These are phyloP conservation scores for Coemansia sp. DNA, from an alignment of 192 early-diverging fungal genomes.

Conservation along the genomic window DNA sequence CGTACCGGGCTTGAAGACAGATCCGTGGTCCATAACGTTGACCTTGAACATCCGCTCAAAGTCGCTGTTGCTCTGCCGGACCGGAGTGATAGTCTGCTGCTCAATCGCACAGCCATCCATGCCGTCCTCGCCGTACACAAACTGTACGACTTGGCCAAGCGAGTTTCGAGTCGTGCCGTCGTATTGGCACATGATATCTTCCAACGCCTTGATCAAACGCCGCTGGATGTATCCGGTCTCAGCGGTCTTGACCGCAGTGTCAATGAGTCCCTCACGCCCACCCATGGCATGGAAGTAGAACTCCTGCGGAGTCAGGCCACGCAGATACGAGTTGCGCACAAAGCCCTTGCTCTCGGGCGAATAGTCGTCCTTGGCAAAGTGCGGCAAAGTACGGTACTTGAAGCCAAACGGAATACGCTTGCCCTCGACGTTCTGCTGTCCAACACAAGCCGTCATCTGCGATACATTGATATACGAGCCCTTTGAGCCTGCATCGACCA, in stretches of 20 bases:
- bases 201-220: slow-evolving; percentile 95
- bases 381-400: slow-evolving; percentile 92
- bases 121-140: slow-evolving; percentile 98
- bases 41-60: slow-evolving; percentile 84
- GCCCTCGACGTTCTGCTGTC: slow-evolving; percentile 99
- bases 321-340: slow-evolving; percentile 62
- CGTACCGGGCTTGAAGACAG: slow-evolving; percentile 68
- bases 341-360: slow-evolving; percentile 73
- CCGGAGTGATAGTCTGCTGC: slow-evolving; percentile 72
- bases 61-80: slow-evolving; percentile 66
- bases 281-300: slow-evolving; percentile 99
- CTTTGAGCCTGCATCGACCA: slow-evolving; percentile 96
- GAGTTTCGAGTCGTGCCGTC: slow-evolving; percentile 98
- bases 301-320: slow-evolving; percentile 95
- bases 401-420: slow-evolving; percentile 98
- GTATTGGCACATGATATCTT: slow-evolving; percentile 97
- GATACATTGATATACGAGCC: slow-evolving; percentile 96
- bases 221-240: slow-evolving; percentile 99
- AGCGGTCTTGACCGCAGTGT: slow-evolving; percentile 99
- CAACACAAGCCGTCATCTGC: slow-evolving; percentile 99
- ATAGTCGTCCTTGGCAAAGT: slow-evolving; percentile 97
- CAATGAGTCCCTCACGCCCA: slow-evolving; percentile 99
- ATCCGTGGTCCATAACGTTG: slow-evolving; percentile 72
- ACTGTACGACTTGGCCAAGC: slow-evolving; percentile 91
- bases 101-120: slow-evolving; percentile 95